Evolutionary conservation across 2,329 filamentous ascomycete species (phyloP).

Genomic region (Pyrenophora teres): DNA sequence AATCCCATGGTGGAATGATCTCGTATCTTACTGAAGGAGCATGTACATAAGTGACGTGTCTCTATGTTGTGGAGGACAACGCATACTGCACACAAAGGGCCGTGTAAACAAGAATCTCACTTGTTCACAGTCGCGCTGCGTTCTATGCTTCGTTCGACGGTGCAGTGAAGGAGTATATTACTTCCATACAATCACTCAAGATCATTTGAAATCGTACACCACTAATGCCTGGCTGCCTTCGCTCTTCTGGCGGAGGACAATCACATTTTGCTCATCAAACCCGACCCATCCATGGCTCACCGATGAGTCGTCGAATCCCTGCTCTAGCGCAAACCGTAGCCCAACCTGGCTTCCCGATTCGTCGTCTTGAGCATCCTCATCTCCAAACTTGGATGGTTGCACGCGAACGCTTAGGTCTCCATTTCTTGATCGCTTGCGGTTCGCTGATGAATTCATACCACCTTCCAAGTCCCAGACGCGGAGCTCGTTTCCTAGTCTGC

Average conservation of each 20-base stretch:
- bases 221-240: slow-evolving; percentile 73
- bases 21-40: not conserved
- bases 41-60: not conserved
- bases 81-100: too few species aligned
- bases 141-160: not conserved
- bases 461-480: slow-evolving; percentile 90
- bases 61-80: too few species aligned
- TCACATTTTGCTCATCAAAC: slow-evolving; percentile 91
- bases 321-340: slow-evolving; percentile 43
- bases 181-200: too few species aligned
- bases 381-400: slow-evolving; percentile 45
- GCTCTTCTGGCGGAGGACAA: slow-evolving; percentile 74
- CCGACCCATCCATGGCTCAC: slow-evolving; percentile 70
- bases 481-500: slow-evolving; percentile 68
- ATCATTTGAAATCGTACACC: slow-evolving; percentile 82
- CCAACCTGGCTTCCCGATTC: slow-evolving; percentile 35
- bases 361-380: slow-evolving; percentile 25
- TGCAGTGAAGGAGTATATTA: not conserved
- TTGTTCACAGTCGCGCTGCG: not conserved
- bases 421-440: slow-evolving; percentile 48
- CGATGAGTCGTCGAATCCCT: slow-evolving; percentile 47
- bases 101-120: too few species aligned
- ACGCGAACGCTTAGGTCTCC: slow-evolving; percentile 61
- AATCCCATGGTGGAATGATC: too few species aligned
- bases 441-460: slow-evolving; percentile 56